Evolutionary conservation across 352 stramenopile genomes (phyloP), one percentile per base, ranked within the genome.

Genomic region (Pythium monospermum): DNA sequence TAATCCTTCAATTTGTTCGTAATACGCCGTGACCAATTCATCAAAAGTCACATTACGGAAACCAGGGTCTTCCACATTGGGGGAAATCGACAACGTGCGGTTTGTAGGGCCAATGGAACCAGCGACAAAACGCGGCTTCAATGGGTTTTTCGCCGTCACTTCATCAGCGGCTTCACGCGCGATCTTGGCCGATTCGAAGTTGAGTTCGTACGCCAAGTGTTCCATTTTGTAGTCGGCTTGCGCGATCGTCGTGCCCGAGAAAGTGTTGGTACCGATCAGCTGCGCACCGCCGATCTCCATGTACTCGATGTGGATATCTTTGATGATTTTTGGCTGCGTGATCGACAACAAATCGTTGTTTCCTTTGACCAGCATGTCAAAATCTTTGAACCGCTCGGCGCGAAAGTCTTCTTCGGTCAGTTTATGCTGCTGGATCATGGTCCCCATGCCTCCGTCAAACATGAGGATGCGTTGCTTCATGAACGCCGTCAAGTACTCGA

Each of bases 151-250:
- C 16, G 78, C 80, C 32, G 90, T 97, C n/a, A 97, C 73, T 66
- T 98, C 89, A 61, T 98, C 94, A 19, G 88, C 96, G 0, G 81
- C 93, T 60, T 98, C 87, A 44, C 91, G 80, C 2, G 94, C 94
- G 23, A 98, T 53, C 28, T 79, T 73, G 43, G 95, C 93, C 30
- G 76, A 94, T 66, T 96, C 79, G 49, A 85, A 98, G 72, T 99
- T 99, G 48, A 99, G 72, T 61, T 99, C 95, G 55, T 98, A 98
- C 37, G 89, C 91, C 25, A 98, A 77, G 12, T 85, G 63, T 59
- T 99, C 91, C 94, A 98, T 98, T 51, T 97, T 76, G 66, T 99
- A 99, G 65, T 99, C 96, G 21, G 91, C 94, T 76, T 98, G 95
- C 27, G 94, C 76, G 64, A 98, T 98, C 18, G 87, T 97, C 12